These are phyloP conservation scores for Aspergillus sp. DNA, from an alignment of 2,329 filamentous ascomycete genomes.

Conservation along the genomic window DNA sequence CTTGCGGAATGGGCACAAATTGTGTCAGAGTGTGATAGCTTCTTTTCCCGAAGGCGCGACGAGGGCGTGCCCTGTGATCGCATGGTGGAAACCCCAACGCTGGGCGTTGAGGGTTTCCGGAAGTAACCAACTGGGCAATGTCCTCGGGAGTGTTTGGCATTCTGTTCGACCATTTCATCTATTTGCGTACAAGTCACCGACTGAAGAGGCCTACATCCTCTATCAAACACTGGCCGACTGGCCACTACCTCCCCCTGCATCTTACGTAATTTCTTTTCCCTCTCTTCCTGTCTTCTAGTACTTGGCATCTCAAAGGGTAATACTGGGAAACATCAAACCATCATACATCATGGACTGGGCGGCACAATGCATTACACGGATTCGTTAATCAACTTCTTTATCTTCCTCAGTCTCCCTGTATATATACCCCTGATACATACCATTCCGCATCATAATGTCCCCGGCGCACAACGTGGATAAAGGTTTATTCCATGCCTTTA, in stretches of 20 bases:
- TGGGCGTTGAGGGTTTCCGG: conserved; percentile 63
- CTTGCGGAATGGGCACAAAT: conserved; percentile 65
- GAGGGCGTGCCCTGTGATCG: conserved; percentile 60
- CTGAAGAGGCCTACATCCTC: neutral
- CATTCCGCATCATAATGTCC: conserved; percentile 8
- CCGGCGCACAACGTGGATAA: conserved; percentile 8
- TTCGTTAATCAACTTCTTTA: neutral
- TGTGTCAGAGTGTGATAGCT: conserved; percentile 62
- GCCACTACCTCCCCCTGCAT: neutral
- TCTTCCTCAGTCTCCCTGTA: conserved; percentile 1
- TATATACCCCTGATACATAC: conserved; percentile 3
- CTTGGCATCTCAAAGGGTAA: neutral
- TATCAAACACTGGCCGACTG: neutral
- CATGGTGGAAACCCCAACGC: conserved; percentile 60
- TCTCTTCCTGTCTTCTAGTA: neutral
- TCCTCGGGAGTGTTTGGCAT: neutral
- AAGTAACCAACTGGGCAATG: conserved; percentile 28
- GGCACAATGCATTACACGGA: neutral
- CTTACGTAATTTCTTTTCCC: neutral
- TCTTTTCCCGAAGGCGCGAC: conserved; percentile 61
- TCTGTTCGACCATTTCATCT: neutral
- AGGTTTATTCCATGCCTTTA: neutral
- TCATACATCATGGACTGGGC: neutral
- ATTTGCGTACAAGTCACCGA: neutral
- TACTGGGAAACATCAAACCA: neutral